These are phyloP conservation scores for Suhomyces coccinellae DNA, from an alignment of 1,139 yeast genomes.

Conservation along the genomic window DNA sequence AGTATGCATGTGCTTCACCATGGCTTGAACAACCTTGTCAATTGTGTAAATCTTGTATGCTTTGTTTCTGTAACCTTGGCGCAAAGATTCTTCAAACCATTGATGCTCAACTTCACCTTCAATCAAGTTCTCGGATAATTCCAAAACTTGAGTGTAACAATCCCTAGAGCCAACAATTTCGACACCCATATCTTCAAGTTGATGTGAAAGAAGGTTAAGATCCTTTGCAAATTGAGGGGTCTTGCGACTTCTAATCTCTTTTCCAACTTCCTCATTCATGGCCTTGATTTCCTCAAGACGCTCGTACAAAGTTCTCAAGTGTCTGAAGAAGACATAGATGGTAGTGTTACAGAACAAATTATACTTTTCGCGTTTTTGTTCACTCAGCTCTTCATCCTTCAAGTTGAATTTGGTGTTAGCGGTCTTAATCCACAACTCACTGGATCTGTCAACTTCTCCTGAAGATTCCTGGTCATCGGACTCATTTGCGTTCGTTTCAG, in stretches of 20 bases:
- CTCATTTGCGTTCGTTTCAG: constrained; percentile 31
- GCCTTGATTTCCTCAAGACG: constrained; percentile 76
- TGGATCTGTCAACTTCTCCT: constrained; percentile 55
- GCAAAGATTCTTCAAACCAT: constrained; percentile 91
- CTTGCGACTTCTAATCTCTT: constrained; percentile 65
- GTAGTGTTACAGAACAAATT: constrained; percentile 91
- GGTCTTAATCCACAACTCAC: constrained; percentile 65
- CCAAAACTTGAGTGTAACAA: constrained; percentile 76
- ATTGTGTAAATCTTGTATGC: constrained; percentile 92
- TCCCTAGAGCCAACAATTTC: constrained; percentile 65
- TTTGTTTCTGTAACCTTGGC: constrained; percentile 91
- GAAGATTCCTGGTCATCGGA: constrained; percentile 35
- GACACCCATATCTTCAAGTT: constrained; percentile 77
- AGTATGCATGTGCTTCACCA: constrained; percentile 84
- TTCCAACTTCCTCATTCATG: constrained; percentile 64
- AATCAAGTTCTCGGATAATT: constrained; percentile 71
- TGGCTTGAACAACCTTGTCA: constrained; percentile 87
- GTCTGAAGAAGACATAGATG: constrained; percentile 86
- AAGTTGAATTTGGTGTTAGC: constrained; percentile 37
- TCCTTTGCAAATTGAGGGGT: constrained; percentile 86
- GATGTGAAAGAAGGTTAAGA: constrained; percentile 77
- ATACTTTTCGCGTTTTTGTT: constrained; percentile 48
- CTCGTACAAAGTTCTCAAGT: constrained; percentile 76
- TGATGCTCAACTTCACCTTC: constrained; percentile 93
- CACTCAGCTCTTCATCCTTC: constrained; percentile 21